Evolutionary conservation across 208 protist species (phyloP).

Genomic region (Leishmania turanica): DNA sequence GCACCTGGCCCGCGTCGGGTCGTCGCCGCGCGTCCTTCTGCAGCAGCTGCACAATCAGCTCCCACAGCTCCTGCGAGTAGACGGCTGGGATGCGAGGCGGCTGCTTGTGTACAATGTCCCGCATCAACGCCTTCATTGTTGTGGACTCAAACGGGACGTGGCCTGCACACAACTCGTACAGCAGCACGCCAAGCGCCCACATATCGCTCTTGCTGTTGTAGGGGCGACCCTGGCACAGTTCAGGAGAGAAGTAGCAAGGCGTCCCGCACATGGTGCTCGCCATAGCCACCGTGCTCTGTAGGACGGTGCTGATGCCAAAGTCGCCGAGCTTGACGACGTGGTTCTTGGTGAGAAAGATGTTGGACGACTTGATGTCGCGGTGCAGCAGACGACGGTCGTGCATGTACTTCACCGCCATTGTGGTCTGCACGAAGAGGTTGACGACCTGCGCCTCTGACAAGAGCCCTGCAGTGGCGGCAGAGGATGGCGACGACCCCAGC

Average conservation of each 20-base stretch:
- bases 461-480: conserved; percentile 11
- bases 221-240: conserved; percentile 91
- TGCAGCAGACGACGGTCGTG: conserved; percentile 91
- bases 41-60: conserved; percentile 73
- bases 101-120: conserved; percentile 79
- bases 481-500: background rate
- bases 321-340: conserved; percentile 92
- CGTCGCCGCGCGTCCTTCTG: conserved; percentile 83
- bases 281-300: conserved; percentile 88
- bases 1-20: conserved; percentile 79
- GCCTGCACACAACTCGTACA: conserved; percentile 87
- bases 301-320: conserved; percentile 92
- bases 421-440: conserved; percentile 82
- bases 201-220: conserved; percentile 96
- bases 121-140: conserved; percentile 88
- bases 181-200: conserved; percentile 90
- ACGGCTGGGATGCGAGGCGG: conserved; percentile 64
- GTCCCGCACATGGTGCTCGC: conserved; percentile 95
- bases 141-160: conserved; percentile 84
- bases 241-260: conserved; percentile 95
- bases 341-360: conserved; percentile 88
- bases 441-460: conserved; percentile 78
- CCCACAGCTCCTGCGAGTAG: conserved; percentile 79
- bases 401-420: conserved; percentile 90
- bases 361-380: conserved; percentile 93